Percentiles rank a stretch among this genome's conserved stretches.
Conservation (phyloP, 495 filamentous ascomycete genomes). For the Xylaria cubensis region DNA sequence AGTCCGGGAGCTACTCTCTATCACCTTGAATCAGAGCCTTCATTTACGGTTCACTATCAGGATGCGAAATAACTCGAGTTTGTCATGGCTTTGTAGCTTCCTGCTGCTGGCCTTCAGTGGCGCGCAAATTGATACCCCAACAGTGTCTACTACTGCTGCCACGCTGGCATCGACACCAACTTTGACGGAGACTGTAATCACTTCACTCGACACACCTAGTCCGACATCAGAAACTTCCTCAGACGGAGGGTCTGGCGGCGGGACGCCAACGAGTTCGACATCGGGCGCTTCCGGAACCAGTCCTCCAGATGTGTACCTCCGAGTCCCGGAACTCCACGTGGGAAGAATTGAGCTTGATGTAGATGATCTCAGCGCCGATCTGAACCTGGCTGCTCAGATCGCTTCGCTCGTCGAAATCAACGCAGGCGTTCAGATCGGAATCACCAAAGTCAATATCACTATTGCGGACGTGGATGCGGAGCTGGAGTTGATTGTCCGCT, state of each 20-base stretch:
- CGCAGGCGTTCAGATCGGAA: slow-evolving; percentile 57
- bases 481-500: slow-evolving; percentile 61
- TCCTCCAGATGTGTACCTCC: slow-evolving; percentile 61
- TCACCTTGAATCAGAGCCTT: not conserved
- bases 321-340: slow-evolving; percentile 60
- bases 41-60: slow-evolving; percentile 36
- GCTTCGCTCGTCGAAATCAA: slow-evolving; percentile 62
- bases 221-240: slow-evolving; percentile 32
- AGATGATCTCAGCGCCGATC: slow-evolving; percentile 59
- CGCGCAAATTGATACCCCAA: slow-evolving; percentile 37
- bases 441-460: slow-evolving; percentile 64
- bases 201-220: not conserved
- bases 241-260: not conserved
- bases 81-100: slow-evolving; percentile 35
- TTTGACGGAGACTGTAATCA: not conserved
- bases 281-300: slow-evolving; percentile 31
- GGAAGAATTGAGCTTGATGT: slow-evolving; percentile 62
- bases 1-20: not conserved
- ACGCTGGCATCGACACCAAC: not conserved
- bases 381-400: slow-evolving; percentile 63
- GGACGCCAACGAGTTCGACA: slow-evolving; percentile 30
- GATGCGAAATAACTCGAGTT: slow-evolving; percentile 33
- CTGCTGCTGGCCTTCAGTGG: slow-evolving; percentile 31
- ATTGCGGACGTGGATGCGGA: slow-evolving; percentile 62
- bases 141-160: not conserved